phyloP scores from a whole-genome alignment of 257 asterid genomes.

The Haberlea rhodopensis region DNA sequence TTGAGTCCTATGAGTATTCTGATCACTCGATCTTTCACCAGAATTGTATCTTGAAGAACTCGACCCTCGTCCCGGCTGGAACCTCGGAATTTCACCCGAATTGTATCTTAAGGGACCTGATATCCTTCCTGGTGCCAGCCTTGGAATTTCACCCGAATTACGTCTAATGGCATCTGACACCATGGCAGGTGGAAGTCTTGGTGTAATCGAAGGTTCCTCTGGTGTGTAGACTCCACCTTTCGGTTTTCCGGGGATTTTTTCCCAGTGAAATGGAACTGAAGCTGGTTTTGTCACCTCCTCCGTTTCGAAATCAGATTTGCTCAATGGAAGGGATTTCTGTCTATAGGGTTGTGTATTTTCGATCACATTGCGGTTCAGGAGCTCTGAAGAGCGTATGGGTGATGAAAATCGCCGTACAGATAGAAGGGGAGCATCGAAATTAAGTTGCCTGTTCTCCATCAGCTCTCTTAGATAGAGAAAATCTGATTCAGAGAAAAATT shows the following conservation, averaged over 20 bases:
- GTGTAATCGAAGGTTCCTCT: slow-evolving; percentile 38
- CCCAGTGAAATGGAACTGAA: slow-evolving; percentile 87
- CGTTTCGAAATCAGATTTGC: slow-evolving; percentile 39
- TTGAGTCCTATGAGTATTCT: slow-evolving; percentile 38
- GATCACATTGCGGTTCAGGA: slow-evolving; percentile 34
- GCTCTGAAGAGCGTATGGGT: slow-evolving; percentile 40
- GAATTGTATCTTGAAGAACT: slow-evolving; percentile 40
- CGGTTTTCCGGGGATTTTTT: slow-evolving; percentile 73
- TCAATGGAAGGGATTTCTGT: slow-evolving; percentile 46
- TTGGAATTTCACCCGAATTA: slow-evolving; percentile 26
- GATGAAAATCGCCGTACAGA: slow-evolving; percentile 67
- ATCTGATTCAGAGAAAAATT: background rate
- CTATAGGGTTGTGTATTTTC: slow-evolving; percentile 38
- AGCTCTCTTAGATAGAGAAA: background rate
- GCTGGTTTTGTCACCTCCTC: slow-evolving; percentile 66
- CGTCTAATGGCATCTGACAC: slow-evolving; percentile 31
- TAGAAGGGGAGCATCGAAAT: slow-evolving; percentile 76
- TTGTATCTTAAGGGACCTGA: background rate
- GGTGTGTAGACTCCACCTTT: slow-evolving; percentile 45
- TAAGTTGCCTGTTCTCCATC: slow-evolving; percentile 77
- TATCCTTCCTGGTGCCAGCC: background rate
- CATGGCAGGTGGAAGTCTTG: background rate
- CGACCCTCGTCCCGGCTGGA: slow-evolving; percentile 38
- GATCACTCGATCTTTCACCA: slow-evolving; percentile 55
- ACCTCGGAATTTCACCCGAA: slow-evolving; percentile 40